Conservation (phyloP, 192 early-diverging fungal genomes). For the Lobosporangium transversale region DNA sequence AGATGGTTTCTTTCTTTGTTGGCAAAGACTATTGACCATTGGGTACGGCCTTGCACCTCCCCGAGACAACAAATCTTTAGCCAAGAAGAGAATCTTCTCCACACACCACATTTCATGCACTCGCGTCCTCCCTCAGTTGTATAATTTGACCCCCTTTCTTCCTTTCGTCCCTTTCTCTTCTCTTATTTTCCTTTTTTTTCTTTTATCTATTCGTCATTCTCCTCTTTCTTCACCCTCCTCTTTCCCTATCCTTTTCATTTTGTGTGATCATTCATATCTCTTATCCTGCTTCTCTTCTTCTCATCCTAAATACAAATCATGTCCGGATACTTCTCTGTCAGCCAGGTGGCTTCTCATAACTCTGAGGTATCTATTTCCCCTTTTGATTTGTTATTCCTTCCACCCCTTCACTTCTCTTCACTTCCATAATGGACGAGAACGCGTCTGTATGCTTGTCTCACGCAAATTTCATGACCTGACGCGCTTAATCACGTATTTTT, state of each 20-base stretch:
- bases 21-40: too few species aligned
- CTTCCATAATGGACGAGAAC: background rate
- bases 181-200: background rate
- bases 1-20: too few species aligned
- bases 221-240: slow-evolving; percentile 4
- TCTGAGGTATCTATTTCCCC: slow-evolving; percentile 29
- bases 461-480: background rate
- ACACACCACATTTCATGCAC: too few species aligned
- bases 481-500: background rate
- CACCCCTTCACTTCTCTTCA: background rate
- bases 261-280: background rate
- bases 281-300: background rate
- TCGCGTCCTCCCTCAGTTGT: too few species aligned
- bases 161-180: background rate
- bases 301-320: slow-evolving; percentile 10
- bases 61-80: background rate
- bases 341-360: slow-evolving; percentile 46
- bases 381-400: background rate
- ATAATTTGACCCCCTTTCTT: background rate
- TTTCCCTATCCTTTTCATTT: background rate
- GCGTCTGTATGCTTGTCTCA: background rate
- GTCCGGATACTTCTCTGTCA: slow-evolving; percentile 47
- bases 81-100: background rate
- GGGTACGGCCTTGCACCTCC: too few species aligned
- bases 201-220: background rate